These are phyloP conservation scores for Macrolepiota dolichaula DNA, from an alignment of 768 basidiomycete species.

Conservation along the genomic window DNA sequence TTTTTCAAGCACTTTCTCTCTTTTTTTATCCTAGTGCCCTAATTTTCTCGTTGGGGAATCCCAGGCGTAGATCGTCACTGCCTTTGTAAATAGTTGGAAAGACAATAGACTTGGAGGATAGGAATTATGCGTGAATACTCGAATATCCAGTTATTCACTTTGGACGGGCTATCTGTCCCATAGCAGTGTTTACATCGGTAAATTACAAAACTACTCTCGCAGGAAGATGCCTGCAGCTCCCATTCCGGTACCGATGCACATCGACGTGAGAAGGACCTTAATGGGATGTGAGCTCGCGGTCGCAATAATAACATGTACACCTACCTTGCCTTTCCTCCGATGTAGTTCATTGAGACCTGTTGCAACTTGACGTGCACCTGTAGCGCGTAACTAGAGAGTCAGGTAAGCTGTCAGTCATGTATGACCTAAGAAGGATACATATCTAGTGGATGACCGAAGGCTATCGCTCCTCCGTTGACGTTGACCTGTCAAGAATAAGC, in stretches of 20 bases:
- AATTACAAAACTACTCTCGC: slow-evolving; percentile 33
- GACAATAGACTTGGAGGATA: slow-evolving; percentile 8
- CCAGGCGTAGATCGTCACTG: slow-evolving; percentile 5
- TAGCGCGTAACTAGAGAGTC: slow-evolving; percentile 51
- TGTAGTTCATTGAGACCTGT: slow-evolving; percentile 77
- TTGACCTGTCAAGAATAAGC: slow-evolving; percentile 51
- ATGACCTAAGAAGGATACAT: slow-evolving; percentile 30
- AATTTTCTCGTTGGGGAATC: slow-evolving; percentile 2
- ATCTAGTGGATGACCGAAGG: slow-evolving; percentile 82
- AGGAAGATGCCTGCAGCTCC: slow-evolving; percentile 81
- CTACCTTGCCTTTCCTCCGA: slow-evolving; percentile 66
- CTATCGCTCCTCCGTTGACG: slow-evolving; percentile 90
- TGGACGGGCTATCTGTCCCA: not conserved
- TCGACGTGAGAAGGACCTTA: slow-evolving; percentile 79
- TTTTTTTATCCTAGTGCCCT: slow-evolving; percentile 8
- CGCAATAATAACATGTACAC: slow-evolving; percentile 7
- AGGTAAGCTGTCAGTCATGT: slow-evolving; percentile 17
- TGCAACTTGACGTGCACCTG: slow-evolving; percentile 81
- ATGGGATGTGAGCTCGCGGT: not conserved
- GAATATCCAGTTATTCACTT: not conserved
- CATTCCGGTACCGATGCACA: slow-evolving; percentile 93
- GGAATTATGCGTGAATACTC: not conserved
- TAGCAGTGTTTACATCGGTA: not conserved
- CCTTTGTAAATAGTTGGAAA: slow-evolving; percentile 1
- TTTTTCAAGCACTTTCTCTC: not conserved